These are phyloP conservation scores for Colletotrichum simmondsii DNA, from an alignment of 2,329 filamentous ascomycete genomes.

Conservation along the genomic window DNA sequence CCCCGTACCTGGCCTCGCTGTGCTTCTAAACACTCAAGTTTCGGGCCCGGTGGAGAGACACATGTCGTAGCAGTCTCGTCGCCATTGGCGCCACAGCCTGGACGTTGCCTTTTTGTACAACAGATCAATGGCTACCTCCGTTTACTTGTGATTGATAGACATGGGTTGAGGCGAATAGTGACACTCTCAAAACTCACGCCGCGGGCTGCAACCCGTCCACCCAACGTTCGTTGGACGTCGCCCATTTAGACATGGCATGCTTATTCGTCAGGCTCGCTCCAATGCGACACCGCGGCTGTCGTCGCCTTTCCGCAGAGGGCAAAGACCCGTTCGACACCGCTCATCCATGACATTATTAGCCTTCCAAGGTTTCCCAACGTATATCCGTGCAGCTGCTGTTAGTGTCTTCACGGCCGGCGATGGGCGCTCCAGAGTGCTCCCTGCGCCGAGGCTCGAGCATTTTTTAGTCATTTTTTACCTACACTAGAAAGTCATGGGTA, in stretches of 20 bases:
- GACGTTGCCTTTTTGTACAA: background rate
- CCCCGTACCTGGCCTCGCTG: constrained; percentile 27
- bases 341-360: constrained; percentile 12
- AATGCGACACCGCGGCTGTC: background rate
- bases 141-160: constrained; percentile 34
- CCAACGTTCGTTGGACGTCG: background rate
- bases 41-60: constrained; percentile 27
- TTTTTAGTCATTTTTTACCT: background rate
- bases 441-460: constrained; percentile 30
- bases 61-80: constrained; percentile 23
- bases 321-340: constrained; percentile 6
- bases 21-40: constrained; percentile 22
- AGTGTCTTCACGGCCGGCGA: constrained; percentile 16
- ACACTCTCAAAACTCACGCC: background rate
- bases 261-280: constrained; percentile 26
- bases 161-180: background rate
- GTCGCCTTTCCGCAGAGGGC: constrained; percentile 10
- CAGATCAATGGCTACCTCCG: background rate
- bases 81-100: constrained; percentile 10
- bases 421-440: constrained; percentile 11
- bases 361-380: constrained; percentile 9
- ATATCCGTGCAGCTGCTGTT: constrained; percentile 30
- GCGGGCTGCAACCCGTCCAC: background rate
- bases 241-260: constrained; percentile 16
- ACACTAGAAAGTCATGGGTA: background rate